A percentile compares a stretch with the other conserved stretches of the same genome.
Evolutionary conservation across 1,284 basidiomycete species (phyloP).

Genomic region (Porphyrellus sp.): DNA sequence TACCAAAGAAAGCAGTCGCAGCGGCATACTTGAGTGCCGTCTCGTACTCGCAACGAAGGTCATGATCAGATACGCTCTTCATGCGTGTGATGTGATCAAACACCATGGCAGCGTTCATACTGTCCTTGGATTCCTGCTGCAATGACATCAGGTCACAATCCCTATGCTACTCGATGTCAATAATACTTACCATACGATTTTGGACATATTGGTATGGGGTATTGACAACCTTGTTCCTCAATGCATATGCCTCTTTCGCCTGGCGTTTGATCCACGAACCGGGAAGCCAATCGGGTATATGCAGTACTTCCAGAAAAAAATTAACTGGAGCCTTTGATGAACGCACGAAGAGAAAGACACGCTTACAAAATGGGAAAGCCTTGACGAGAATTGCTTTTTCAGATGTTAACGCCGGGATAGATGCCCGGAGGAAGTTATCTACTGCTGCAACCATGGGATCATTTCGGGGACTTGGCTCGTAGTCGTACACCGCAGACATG

Average conservation of each 20-base stretch:
- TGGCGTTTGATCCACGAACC: neutral
- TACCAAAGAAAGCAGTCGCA: constrained; percentile 13
- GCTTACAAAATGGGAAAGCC: neutral
- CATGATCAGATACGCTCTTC: neutral
- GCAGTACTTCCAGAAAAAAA: neutral
- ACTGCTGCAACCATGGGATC: neutral
- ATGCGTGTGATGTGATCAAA: neutral
- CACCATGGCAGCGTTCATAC: neutral
- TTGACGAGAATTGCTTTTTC: neutral
- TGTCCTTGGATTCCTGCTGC: neutral
- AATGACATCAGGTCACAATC: neutral
- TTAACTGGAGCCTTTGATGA: neutral
- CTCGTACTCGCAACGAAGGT: constrained; percentile 2
- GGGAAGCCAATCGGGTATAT: constrained; percentile 17
- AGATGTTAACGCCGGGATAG: neutral
- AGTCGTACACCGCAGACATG: neutral
- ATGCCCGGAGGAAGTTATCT: neutral
- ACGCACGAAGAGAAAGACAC: neutral
- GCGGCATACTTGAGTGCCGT: constrained; percentile 10
- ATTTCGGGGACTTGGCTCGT: neutral
- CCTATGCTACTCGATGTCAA: too few species aligned
- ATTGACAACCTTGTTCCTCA: constrained; percentile 6
- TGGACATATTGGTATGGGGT: constrained; percentile 16
- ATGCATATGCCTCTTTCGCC: neutral
- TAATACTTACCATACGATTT: constrained; percentile 9